Base-by-base conservation (phyloP, 352 stramenopile species). In the Phytophthora melonis region DNA sequence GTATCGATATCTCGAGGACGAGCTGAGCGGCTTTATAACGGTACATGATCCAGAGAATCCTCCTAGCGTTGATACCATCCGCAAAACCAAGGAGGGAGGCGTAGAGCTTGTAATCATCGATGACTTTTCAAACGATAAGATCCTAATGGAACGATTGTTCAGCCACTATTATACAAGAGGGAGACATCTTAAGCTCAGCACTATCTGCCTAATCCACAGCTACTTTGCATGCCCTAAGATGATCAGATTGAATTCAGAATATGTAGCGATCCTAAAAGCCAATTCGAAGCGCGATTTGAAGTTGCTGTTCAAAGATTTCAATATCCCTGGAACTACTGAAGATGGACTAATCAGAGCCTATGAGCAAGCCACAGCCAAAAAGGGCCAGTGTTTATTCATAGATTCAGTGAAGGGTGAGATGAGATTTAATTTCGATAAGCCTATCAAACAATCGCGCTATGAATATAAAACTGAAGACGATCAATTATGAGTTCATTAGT, bases 71-170 rank as follows among this genome's bases (percentile, higher is more conserved):
- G n/a, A n/a, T n/a, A n/a, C n/a, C n/a, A n/a, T n/a, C n/a, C n/a
- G n/a, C n/a, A n/a, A n/a, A n/a, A n/a, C n/a, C n/a, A n/a, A 45
- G 25, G 43, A 32, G 18, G 55, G 50, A 9, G 57, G 63, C 5
- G 27, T 56, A 5, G 58, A 73, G 34, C 39, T 73, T 9, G 66
- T 73, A 0, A 61, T 73, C 25, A 73, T 73, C 6, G 66, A 73
- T 47, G 66, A 73, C n/a, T n/a, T n/a, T 3, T 73, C 54, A 14
- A 27, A 0, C 1, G 63, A 73, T 52, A 50, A 73, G 0, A 5
- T 36, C 0, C 50, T 73, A 16, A 61, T 47, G 30, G 32, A 60
- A 8, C 25, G 18, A 9, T 18, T 49, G 18, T 60, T 60, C 9
- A 23, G 11, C 1, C 18, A 53, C 9, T 53, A 53, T 23, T 25